Percentiles rank a stretch among this genome's conserved stretches.
Conservation (phyloP, 257 asterid species). For the Forsythia suspensa region DNA sequence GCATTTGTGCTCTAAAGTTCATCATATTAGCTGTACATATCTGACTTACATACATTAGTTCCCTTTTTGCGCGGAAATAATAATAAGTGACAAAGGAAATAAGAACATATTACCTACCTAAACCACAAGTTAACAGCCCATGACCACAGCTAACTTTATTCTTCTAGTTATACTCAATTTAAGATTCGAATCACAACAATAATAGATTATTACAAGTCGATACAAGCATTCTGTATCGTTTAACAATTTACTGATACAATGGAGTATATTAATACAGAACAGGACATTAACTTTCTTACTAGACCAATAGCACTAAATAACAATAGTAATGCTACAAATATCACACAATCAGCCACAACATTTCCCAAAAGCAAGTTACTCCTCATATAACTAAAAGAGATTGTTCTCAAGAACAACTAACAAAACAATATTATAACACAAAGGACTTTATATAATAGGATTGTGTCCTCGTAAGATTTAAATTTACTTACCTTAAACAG, state of each 20-base stretch:
- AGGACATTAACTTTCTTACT: not conserved
- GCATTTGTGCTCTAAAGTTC: not conserved
- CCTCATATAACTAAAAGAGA: not conserved
- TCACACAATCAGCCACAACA: not conserved
- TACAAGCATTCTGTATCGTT: not conserved
- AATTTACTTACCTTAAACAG: constrained; percentile 23
- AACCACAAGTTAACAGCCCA: not conserved
- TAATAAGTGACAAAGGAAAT: no score
- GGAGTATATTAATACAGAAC: not conserved
- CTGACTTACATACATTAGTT: no score
- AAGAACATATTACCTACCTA: not conserved
- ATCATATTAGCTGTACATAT: no score
- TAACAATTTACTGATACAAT: not conserved
- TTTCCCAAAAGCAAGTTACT: not conserved
- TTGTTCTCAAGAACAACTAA: not conserved
- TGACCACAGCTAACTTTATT: not conserved
- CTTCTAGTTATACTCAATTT: not conserved
- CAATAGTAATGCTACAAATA: not conserved
- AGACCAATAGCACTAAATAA: not conserved
- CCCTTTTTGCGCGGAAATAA: no score
- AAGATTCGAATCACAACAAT: not conserved
- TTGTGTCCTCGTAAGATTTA: not conserved
- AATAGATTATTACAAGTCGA: not conserved
- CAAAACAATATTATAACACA: not conserved
- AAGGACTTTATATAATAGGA: not conserved